Percentiles rank a stretch among this genome's conserved stretches.
Conservation (phyloP, 139 green algal genomes). For the Micractinium conductrix region DNA sequence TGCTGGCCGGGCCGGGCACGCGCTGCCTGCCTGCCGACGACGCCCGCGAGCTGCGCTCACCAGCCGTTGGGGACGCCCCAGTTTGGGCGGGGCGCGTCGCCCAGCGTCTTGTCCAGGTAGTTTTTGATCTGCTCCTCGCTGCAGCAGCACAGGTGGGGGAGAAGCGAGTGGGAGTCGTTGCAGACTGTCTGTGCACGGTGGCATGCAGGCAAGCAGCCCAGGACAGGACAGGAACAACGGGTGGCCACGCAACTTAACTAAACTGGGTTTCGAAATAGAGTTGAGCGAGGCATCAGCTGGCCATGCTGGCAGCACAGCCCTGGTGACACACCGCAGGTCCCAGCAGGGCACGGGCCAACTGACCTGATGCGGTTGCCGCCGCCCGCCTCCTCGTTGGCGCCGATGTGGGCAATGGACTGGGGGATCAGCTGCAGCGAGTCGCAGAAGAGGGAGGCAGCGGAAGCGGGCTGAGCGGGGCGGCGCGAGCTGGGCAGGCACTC, state of each 20-base stretch:
- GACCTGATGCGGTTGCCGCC: conserved; percentile 78
- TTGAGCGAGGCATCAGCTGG: not conserved
- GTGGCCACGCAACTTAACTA: not conserved
- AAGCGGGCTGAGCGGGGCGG: not conserved
- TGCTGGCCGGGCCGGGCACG: too few species aligned
- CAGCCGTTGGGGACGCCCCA: conserved; percentile 75
- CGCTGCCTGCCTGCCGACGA: too few species aligned
- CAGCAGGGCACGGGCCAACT: too few species aligned
- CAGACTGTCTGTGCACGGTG: too few species aligned
- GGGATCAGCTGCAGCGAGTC: conserved; percentile 66
- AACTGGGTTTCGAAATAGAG: not conserved
- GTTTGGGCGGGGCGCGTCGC: conserved; percentile 68
- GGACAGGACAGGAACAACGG: too few species aligned
- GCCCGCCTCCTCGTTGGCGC: conserved; percentile 62
- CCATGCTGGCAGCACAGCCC: not conserved
- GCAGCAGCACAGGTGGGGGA: too few species aligned
- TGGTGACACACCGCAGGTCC: too few species aligned
- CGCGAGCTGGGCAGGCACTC: not conserved
- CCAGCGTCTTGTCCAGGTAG: conserved; percentile 79
- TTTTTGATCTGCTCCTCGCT: conserved; percentile 78
- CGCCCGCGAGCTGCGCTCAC: too few species aligned
- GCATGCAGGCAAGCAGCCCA: too few species aligned
- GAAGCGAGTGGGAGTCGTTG: too few species aligned
- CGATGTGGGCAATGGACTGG: conserved; percentile 54
- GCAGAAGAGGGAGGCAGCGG: not conserved